Conservation (phyloP, 345 rosid genomes). For the Ceriops decandra region DNA sequence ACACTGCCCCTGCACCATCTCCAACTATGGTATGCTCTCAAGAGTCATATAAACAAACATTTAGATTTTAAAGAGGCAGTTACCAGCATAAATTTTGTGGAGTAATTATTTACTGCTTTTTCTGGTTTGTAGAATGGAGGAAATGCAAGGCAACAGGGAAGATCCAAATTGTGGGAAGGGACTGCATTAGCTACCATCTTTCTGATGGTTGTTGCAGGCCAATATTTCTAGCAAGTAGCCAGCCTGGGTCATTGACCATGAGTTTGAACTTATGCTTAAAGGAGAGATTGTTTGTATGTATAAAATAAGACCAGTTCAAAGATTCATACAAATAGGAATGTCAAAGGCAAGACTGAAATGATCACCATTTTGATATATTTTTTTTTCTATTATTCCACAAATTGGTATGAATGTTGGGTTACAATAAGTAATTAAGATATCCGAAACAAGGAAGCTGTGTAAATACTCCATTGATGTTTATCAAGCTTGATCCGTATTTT, state of each 20-base stretch:
- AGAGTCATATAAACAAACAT: neutral
- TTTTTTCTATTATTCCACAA: slow-evolving; percentile 22
- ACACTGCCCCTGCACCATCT: slow-evolving; percentile 76
- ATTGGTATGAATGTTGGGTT: slow-evolving; percentile 12
- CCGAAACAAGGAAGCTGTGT: neutral
- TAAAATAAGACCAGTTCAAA: slow-evolving; percentile 14
- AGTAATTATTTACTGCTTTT: slow-evolving; percentile 10
- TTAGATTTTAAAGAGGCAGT: slow-evolving; percentile 1
- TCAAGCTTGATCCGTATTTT: slow-evolving; percentile 43
- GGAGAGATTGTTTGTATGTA: slow-evolving; percentile 26
- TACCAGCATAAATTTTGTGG: neutral
- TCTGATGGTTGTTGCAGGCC: slow-evolving; percentile 48
- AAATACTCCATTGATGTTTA: slow-evolving; percentile 7
- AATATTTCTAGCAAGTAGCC: slow-evolving; percentile 25
- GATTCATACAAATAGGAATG: slow-evolving; percentile 26
- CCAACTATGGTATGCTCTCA: slow-evolving; percentile 42
- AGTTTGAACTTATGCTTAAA: slow-evolving; percentile 3
- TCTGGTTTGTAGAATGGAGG: slow-evolving; percentile 57
- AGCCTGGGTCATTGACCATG: slow-evolving; percentile 14
- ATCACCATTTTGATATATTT: slow-evolving; percentile 21
- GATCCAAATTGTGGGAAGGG: slow-evolving; percentile 42
- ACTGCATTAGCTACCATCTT: slow-evolving; percentile 42
- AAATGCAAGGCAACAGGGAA: slow-evolving; percentile 42
- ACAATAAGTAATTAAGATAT: slow-evolving; percentile 10
- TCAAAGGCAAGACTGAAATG: slow-evolving; percentile 14